Evolutionary conservation across 176 grass and related monocot species (phyloP), one percentile per base, ranked within the genome.

Genomic region (Zoysia pacifica): DNA sequence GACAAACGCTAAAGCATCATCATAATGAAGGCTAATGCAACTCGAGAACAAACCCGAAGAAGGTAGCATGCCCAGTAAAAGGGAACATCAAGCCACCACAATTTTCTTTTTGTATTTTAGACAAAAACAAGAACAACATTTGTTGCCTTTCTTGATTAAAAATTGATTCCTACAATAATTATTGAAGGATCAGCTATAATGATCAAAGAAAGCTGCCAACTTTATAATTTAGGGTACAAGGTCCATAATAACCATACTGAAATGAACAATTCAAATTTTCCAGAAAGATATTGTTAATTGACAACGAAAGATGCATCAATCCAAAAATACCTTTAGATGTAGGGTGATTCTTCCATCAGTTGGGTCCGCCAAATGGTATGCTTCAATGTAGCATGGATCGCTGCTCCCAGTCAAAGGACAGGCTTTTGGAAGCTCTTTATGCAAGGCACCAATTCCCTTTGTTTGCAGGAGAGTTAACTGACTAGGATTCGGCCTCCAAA

Each of bases 301-400:
- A 81, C 9, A 81, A 18, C 50, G 9, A 73, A 71, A 85, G 42
- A 85, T 40, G 61, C 50, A 81, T 72, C n/a, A 6, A 64, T 83
- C 78, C 55, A 58, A 59, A 93, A 11, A 70, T 61, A 89, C 96
- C 92, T 98, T 98, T 51, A 98, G 76, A 87, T 98, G 96, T 35
- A 99, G 72, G 11, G 96, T 99, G 52, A 99, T 85, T 76, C 96
- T 90, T 49, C 92, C 92, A 91, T 95, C 96, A 65, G 82, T 93
- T 77, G 92, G 83, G 80, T 99, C 90, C 46, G 96, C 90, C 82
- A 99, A 81, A 82, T 99, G 96, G 83, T 99, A 99, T 61, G 86
- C 90, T 93, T 99, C 96, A 69, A 95, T 86, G 84, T 91, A 99
- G 79, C 96, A 99, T 18, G 96, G 96, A 80, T 93, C 96, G n/a